Conservation (phyloP, 257 asterid genomes). For the Solanum acaule region DNA sequence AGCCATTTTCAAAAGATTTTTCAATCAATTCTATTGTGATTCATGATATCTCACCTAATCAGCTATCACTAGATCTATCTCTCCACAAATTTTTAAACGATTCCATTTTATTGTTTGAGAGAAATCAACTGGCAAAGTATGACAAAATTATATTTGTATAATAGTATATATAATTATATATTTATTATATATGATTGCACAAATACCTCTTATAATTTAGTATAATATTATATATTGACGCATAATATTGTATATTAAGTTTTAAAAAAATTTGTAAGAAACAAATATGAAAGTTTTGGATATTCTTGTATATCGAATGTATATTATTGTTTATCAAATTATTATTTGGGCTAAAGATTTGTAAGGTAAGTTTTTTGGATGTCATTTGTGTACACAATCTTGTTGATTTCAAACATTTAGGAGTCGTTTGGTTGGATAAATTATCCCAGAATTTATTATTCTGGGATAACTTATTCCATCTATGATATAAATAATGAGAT, state of each 20-base stretch:
- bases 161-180: too few relatives aligned
- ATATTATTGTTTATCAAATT: neutral
- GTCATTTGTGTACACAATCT: neutral
- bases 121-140: neutral
- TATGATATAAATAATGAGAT: too few relatives aligned
- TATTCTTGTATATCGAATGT: neutral
- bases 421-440: neutral
- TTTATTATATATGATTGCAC: neutral
- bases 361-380: neutral
- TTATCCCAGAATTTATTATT: too few relatives aligned
- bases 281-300: too few relatives aligned
- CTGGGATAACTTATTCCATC: fast-evolving
- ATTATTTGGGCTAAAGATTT: neutral
- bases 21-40: neutral
- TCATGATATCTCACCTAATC: neutral
- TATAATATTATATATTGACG: neutral
- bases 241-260: neutral
- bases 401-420: neutral
- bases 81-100: neutral
- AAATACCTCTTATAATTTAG: neutral
- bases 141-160: neutral
- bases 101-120: neutral
- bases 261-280: neutral
- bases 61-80: too few relatives aligned
- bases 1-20: neutral